phyloP scores from a whole-genome alignment of 345 rosid genomes.

The Pugionium dolabratum region DNA sequence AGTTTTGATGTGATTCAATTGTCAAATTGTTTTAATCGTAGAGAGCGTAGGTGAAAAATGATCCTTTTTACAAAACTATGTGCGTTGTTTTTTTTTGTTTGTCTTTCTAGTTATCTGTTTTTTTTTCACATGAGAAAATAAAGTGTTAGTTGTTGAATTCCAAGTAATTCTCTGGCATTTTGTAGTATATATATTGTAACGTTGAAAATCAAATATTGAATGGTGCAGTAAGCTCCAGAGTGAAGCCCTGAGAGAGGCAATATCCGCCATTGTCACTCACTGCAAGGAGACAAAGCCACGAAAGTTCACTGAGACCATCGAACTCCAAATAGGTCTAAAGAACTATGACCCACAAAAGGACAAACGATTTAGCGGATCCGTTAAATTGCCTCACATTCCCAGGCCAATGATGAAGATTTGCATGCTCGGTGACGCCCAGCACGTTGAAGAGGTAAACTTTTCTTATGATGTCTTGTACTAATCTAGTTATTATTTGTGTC shows the following conservation, averaged over 20 bases:
- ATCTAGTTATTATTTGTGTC: too few species aligned
- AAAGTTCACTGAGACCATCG: conserved; percentile 84
- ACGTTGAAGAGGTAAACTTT: conserved; percentile 77
- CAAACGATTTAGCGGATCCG: conserved; percentile 91
- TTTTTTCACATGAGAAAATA: too few species aligned
- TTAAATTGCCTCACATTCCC: conserved; percentile 88
- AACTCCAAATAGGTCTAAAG: conserved; percentile 92
- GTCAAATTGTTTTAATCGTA: too few species aligned
- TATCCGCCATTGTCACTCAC: conserved; percentile 51
- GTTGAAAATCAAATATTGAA: background rate
- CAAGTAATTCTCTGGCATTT: too few species aligned
- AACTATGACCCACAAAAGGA: conserved; percentile 96
- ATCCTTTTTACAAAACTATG: too few species aligned
- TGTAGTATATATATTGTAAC: too few species aligned
- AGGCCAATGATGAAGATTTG: conserved; percentile 93
- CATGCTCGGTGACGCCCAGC: conserved; percentile 97
- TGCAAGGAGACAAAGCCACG: conserved; percentile 63
- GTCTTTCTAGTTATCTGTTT: too few species aligned
- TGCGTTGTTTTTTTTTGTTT: too few species aligned
- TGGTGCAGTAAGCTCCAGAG: conserved; percentile 84
- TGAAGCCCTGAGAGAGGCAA: conserved; percentile 86
- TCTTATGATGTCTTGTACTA: too few species aligned
- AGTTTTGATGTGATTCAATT: too few species aligned
- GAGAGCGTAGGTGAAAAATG: too few species aligned
- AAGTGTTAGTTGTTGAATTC: too few species aligned